Percentiles rank a stretch among this genome's conserved stretches.
phyloP scores from a whole-genome alignment of 495 filamentous ascomycete species.

The Cladorrhinum samala region DNA sequence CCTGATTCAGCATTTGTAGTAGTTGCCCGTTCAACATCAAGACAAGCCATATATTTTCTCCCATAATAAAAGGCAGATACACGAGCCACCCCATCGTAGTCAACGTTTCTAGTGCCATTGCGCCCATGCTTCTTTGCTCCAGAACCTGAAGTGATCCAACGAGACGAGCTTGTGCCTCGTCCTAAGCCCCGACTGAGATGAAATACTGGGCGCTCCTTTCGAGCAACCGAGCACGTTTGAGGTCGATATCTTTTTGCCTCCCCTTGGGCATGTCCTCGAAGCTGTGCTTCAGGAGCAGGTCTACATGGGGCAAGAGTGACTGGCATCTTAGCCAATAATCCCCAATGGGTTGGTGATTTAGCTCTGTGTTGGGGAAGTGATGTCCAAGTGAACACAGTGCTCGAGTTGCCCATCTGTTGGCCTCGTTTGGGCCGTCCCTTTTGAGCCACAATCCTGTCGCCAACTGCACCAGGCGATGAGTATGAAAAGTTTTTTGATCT shows the following conservation, averaged over 20 bases:
- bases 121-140: no score
- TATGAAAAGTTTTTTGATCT: background rate
- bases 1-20: no score
- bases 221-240: background rate
- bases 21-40: no score
- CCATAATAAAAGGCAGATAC: no score
- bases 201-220: background rate
- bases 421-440: background rate
- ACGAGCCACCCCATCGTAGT: no score
- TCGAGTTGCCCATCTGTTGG: background rate
- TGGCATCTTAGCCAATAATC: background rate
- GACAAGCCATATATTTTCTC: no score
- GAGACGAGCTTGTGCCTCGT: background rate
- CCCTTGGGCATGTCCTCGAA: background rate
- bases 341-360: background rate
- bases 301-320: background rate
- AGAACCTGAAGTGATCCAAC: background rate
- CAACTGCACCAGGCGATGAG: background rate
- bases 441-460: background rate
- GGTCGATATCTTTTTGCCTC: background rate
- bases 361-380: background rate
- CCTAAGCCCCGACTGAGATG: background rate
- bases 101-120: no score
- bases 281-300: background rate
- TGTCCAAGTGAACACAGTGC: background rate